Evolutionary conservation across 192 early-diverging fungal genomes (phyloP).

Genomic region (Coemansia sp.): DNA sequence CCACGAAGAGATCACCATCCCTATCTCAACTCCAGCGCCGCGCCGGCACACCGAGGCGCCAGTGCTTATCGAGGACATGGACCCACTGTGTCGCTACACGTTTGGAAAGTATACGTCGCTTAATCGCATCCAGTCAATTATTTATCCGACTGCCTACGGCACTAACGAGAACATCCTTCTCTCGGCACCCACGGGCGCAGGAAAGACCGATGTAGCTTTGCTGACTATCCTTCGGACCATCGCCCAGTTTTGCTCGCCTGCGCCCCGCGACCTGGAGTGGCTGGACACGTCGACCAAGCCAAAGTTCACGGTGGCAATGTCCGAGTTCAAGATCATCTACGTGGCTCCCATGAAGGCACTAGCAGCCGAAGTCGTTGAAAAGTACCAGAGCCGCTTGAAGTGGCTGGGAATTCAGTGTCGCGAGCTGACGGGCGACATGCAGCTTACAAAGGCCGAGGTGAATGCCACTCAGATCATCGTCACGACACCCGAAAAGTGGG

Average conservation of each 20-base stretch:
- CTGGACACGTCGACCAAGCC: slow-evolving; percentile 29
- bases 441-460: slow-evolving; percentile 94
- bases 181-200: slow-evolving; percentile 97
- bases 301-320: slow-evolving; percentile 65
- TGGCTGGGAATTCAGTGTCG: slow-evolving; percentile 85
- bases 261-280: slow-evolving; percentile 44
- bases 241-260: slow-evolving; percentile 67
- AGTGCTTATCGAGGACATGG: slow-evolving; percentile 69
- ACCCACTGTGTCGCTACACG: slow-evolving; percentile 69
- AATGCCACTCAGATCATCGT: slow-evolving; percentile 95
- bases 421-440: slow-evolving; percentile 98
- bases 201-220: slow-evolving; percentile 98
- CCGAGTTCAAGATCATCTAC: slow-evolving; percentile 98
- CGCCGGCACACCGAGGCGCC: slow-evolving; percentile 62
- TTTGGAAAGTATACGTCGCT: slow-evolving; percentile 86
- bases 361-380: slow-evolving; percentile 91
- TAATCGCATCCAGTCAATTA: slow-evolving; percentile 95
- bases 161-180: slow-evolving; percentile 99
- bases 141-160: slow-evolving; percentile 89
- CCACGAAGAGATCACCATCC: slow-evolving; percentile 92
- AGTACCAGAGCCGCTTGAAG: slow-evolving; percentile 80
- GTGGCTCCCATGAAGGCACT: slow-evolving; percentile 99
- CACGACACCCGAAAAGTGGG: slow-evolving; percentile 99
- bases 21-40: slow-evolving; percentile 68
- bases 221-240: slow-evolving; percentile 85